phyloP scores from a whole-genome alignment of 2,329 filamentous ascomycete genomes.

The Colletotrichum sp. region DNA sequence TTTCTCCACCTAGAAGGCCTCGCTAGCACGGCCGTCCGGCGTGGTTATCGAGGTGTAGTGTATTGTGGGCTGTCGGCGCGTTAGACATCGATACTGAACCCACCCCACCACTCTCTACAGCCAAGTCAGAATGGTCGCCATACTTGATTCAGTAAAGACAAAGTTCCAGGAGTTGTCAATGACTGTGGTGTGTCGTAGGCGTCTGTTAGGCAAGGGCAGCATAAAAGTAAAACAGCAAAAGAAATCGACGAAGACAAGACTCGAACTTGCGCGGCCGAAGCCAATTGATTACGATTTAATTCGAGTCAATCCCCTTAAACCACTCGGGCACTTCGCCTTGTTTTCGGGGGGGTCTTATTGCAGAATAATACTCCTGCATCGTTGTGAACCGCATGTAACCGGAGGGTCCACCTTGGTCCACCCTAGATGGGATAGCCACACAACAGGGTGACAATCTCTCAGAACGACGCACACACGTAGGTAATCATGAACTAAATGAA shows the following conservation, averaged over 20 bases:
- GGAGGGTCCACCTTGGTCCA: background rate
- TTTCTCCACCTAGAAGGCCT: no score
- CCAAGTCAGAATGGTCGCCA: background rate
- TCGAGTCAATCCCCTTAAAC: slow-evolving; percentile 17
- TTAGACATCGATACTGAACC: no score
- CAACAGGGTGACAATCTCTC: background rate
- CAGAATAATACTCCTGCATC: accelerated
- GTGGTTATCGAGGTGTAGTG: no score
- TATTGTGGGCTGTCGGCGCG: no score
- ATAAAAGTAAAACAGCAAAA: background rate
- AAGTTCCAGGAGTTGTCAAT: background rate
- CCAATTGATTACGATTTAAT: slow-evolving; percentile 1
- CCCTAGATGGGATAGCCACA: background rate
- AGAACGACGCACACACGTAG: accelerated
- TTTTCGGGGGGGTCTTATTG: accelerated
- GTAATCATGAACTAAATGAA: background rate
- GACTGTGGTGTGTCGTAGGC: accelerated
- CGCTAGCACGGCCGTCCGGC: no score
- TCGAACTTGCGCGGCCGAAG: slow-evolving; percentile 20
- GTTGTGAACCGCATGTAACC: background rate
- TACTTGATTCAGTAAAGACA: no score
- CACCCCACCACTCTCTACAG: no score
- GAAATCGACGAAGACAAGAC: slow-evolving; percentile 7
- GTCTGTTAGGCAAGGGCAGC: no score
- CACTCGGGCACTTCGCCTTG: slow-evolving; percentile 15